Percentiles rank a stretch among this genome's conserved stretches.
Conservation (phyloP, 2,329 filamentous ascomycete species). For the Pyrenophora teres region DNA sequence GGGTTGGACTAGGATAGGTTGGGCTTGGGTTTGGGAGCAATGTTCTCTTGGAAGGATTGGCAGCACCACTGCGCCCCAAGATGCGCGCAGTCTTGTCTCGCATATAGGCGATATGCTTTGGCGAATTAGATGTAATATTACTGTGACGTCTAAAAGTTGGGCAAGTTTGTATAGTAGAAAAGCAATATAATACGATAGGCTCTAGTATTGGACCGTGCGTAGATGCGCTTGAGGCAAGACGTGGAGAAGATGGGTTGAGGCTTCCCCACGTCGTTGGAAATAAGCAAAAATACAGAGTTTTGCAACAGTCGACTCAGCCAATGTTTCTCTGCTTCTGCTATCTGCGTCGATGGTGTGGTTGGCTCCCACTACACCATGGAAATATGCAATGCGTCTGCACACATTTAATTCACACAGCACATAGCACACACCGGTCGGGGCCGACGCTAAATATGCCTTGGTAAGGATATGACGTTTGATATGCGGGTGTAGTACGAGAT, state of each 20-base stretch:
- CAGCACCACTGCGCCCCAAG: neutral
- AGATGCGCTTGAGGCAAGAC: neutral
- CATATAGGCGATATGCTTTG: conserved; percentile 3
- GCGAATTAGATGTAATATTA: conserved; percentile 19
- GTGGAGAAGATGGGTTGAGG: neutral
- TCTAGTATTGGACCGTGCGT: neutral
- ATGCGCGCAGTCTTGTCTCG: neutral
- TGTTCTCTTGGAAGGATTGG: neutral
- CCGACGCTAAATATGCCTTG: no score
- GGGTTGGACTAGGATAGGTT: neutral
- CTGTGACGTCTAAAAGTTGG: conserved; percentile 18
- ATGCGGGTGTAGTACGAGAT: no score
- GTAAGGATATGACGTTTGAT: no score
- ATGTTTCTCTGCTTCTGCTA: no score
- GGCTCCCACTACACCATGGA: conserved; percentile 5
- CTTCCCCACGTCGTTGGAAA: no score
- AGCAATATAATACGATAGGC: conserved; percentile 10
- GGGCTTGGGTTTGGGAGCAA: neutral
- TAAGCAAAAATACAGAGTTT: no score
- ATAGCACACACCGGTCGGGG: neutral
- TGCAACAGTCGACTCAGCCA: no score
- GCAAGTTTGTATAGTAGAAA: conserved; percentile 25
- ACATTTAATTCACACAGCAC: neutral
- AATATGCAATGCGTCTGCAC: neutral
- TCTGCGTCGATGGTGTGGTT: neutral